These are phyloP conservation scores for Phyllosticta citriasiana DNA, from an alignment of 2,329 filamentous ascomycete genomes.

Conservation along the genomic window DNA sequence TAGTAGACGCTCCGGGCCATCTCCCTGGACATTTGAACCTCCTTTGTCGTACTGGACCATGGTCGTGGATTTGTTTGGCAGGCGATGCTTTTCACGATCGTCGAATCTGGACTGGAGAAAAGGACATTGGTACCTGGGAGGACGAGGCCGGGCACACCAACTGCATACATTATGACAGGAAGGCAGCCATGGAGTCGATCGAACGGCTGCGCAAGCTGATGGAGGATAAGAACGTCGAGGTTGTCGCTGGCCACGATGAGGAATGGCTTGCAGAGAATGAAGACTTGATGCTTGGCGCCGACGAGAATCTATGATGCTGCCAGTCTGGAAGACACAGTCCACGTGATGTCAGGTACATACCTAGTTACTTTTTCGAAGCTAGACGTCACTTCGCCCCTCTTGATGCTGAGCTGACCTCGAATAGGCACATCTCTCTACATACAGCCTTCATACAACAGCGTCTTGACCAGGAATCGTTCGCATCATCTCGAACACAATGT, in stretches of 20 bases:
- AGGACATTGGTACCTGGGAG: conserved; percentile 41
- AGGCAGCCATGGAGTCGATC: conserved; percentile 35
- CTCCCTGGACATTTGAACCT: conserved; percentile 43
- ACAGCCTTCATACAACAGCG: too few relatives aligned
- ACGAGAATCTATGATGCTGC: not conserved
- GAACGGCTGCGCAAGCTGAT: conserved; percentile 30
- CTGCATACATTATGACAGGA: conserved; percentile 43
- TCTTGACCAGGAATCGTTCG: too few relatives aligned
- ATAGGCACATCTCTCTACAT: not conserved
- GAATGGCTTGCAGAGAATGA: conserved; percentile 35
- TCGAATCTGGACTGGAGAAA: conserved; percentile 42
- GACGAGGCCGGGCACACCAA: conserved; percentile 34
- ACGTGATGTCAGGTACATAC: not conserved
- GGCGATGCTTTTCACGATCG: conserved; percentile 47
- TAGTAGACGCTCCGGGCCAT: conserved; percentile 43
- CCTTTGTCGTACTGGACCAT: conserved; percentile 30
- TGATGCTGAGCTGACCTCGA: not conserved
- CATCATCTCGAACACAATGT: not conserved
- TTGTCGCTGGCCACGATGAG: conserved; percentile 43
- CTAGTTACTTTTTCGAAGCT: not conserved
- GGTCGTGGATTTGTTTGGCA: conserved; percentile 39
- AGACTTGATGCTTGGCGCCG: conserved; percentile 16
- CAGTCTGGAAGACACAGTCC: not conserved
- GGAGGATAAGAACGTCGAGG: conserved; percentile 33
- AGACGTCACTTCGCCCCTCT: not conserved